Conservation (phyloP, 2,329 filamentous ascomycete genomes). For the Pestalotiopsis sp. region DNA sequence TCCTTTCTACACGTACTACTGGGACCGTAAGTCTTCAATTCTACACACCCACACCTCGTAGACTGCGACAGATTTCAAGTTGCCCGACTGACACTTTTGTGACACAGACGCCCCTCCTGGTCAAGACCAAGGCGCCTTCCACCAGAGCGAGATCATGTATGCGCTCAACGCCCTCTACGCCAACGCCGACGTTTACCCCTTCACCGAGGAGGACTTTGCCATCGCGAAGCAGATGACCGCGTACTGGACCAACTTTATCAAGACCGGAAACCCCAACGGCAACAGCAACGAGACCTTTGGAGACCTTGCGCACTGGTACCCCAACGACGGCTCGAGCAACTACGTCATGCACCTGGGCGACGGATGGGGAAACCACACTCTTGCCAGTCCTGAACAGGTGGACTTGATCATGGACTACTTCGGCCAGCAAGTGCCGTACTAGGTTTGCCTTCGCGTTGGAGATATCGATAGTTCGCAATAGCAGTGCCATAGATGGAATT, state of each 20-base stretch:
- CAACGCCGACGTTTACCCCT: slow-evolving; percentile 28
- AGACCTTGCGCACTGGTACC: slow-evolving; percentile 19
- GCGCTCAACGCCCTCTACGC: slow-evolving; percentile 31
- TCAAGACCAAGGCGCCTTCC: slow-evolving; percentile 27
- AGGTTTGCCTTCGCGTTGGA: neutral
- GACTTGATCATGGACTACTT: slow-evolving; percentile 4
- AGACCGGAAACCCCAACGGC: slow-evolving; percentile 15
- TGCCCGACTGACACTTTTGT: neutral
- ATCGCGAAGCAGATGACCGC: slow-evolving; percentile 26
- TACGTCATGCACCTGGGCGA: slow-evolving; percentile 16
- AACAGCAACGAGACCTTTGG: neutral
- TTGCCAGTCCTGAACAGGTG: neutral
- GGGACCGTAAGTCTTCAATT: slow-evolving; percentile 15
- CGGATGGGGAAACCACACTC: slow-evolving; percentile 10
- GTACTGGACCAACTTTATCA: slow-evolving; percentile 19
- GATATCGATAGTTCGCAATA: neutral
- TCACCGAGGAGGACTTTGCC: slow-evolving; percentile 26
- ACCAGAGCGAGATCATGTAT: slow-evolving; percentile 33
- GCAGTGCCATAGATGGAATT: no score
- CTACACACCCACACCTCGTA: neutral
- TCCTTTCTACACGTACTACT: slow-evolving; percentile 32
- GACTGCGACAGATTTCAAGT: neutral
- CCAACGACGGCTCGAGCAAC: slow-evolving; percentile 12
- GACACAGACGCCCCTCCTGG: neutral
- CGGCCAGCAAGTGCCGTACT: neutral